These are phyloP conservation scores for Austroboletus niveus DNA, from an alignment of 1,284 basidiomycete genomes.

Conservation along the genomic window DNA sequence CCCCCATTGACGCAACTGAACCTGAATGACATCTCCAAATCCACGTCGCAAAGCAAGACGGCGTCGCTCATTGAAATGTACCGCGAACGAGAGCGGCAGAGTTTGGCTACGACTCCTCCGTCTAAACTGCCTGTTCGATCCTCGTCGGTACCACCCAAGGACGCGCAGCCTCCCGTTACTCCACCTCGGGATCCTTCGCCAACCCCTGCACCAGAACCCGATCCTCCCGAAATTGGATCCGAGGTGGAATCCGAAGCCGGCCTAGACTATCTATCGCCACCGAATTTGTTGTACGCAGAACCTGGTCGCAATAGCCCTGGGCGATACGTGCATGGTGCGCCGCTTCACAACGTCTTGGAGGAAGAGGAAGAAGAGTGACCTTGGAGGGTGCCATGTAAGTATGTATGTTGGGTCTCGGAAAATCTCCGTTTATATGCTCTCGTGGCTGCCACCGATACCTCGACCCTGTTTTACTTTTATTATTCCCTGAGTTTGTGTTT, in stretches of 20 bases:
- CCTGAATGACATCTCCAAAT: conserved; percentile 24
- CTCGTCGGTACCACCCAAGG: conserved; percentile 16
- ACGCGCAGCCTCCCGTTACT: conserved; percentile 1
- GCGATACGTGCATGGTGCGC: conserved; percentile 83
- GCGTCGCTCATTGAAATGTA: conserved; percentile 81
- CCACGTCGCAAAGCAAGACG: conserved; percentile 51
- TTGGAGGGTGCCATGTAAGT: conserved; percentile 16
- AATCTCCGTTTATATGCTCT: conserved; percentile 6
- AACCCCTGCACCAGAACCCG: conserved; percentile 9
- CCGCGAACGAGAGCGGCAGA: conserved; percentile 60
- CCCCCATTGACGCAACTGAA: conserved; percentile 16
- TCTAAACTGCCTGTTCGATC: conserved; percentile 38
- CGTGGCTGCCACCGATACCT: conserved; percentile 30
- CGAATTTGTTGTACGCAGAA: conserved; percentile 40
- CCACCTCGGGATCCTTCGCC: conserved; percentile 18
- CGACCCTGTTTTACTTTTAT: conserved; percentile 7
- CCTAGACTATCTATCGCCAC: conserved; percentile 28
- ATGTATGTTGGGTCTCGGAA: conserved; percentile 15
- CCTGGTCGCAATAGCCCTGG: conserved; percentile 60
- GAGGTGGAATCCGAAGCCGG: conserved; percentile 16
- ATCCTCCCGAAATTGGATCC: conserved; percentile 18
- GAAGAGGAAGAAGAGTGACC: conserved; percentile 67
- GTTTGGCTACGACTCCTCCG: conserved; percentile 14
- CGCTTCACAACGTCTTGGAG: conserved; percentile 81
- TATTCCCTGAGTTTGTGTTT: background rate